These are phyloP conservation scores for Picochlorum sp. DNA, from an alignment of 139 green algal species.

Conservation along the genomic window DNA sequence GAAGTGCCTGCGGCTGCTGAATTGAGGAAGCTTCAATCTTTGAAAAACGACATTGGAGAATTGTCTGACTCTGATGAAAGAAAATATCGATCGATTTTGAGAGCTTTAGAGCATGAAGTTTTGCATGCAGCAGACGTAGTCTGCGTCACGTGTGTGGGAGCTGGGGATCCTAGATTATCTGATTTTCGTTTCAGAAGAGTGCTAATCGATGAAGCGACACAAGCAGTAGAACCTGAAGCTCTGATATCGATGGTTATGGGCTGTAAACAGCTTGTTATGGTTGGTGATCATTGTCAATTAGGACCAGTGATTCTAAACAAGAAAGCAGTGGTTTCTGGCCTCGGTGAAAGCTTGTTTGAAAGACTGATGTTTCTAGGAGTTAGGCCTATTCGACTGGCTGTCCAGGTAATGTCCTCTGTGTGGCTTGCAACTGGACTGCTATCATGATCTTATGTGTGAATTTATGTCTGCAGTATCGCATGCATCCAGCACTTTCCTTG, in stretches of 20 bases:
- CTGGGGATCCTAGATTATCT: constrained; percentile 72
- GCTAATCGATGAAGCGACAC: constrained; percentile 89
- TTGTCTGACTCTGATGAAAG: constrained; percentile 80
- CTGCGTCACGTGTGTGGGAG: constrained; percentile 85
- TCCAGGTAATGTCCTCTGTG: constrained; percentile 9
- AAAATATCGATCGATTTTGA: constrained; percentile 54
- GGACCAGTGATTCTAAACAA: constrained; percentile 85
- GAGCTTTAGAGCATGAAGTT: constrained; percentile 73
- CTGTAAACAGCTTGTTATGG: constrained; percentile 86
- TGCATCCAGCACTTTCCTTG: constrained; percentile 86
- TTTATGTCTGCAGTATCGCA: constrained; percentile 94
- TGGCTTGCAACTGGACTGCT: background rate
- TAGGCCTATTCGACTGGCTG: constrained; percentile 84
- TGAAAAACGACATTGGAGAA: constrained; percentile 79
- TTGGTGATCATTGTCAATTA: constrained; percentile 96
- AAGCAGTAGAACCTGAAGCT: constrained; percentile 87
- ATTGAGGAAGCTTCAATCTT: constrained; percentile 80
- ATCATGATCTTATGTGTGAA: background rate
- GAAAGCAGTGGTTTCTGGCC: constrained; percentile 66
- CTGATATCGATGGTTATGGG: constrained; percentile 93
- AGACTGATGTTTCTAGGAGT: constrained; percentile 84
- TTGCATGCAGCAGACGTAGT: constrained; percentile 74
- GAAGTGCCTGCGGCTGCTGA: constrained; percentile 58
- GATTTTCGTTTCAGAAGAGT: constrained; percentile 79
- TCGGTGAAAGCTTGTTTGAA: constrained; percentile 91